Evolutionary conservation across 257 asterid species (phyloP), one percentile per base, ranked within the genome.

Genomic region (Solanum chilense): DNA sequence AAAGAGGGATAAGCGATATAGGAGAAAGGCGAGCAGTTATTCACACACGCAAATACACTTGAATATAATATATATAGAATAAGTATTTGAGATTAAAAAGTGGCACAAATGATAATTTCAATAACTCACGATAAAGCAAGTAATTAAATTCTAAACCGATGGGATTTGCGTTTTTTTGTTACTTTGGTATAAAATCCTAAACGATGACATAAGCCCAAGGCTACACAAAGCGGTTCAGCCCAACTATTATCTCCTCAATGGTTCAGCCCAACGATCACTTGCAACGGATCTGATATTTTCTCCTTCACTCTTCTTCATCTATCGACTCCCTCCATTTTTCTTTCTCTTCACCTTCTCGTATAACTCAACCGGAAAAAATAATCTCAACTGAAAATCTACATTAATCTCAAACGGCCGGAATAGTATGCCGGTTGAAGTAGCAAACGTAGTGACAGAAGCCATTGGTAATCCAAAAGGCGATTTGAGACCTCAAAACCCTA

Each of bases 341-440:
- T 42, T 15, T 25, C 10, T 27, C 66, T 78, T 45, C 84, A 13
- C 41, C 25, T 78, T 47, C 42, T 12, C 41, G 33, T 75, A 75
- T 21, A 6, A 13, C 37, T 27, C 39, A n/a, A 47, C 44, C 85
- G 85, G 85, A 81, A 29, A 44, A 45, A 41, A 47, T 18, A 3
- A 45, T 45, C 68, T 18, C 69, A 29, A 81, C 85, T 49, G 42
- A 81, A 41, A 42, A 29, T 16, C 13, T 2, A 80, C 64, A 45
- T 78, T 78, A 14, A 45, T 31, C 5, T 35, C 62, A 81, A 81
- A 18, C 44, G 10, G 69, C 29, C 69, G 69, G 68, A 20, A 6
- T 47, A 81, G 20, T 49, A 93, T 93, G 95, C 89, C 94, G 42
- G 93, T 75, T 71, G 97, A 94, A 88, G 90, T 90, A 68, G 93